Conservation (phyloP, 352 stramenopile species). For the Pythium sukuiense region DNA sequence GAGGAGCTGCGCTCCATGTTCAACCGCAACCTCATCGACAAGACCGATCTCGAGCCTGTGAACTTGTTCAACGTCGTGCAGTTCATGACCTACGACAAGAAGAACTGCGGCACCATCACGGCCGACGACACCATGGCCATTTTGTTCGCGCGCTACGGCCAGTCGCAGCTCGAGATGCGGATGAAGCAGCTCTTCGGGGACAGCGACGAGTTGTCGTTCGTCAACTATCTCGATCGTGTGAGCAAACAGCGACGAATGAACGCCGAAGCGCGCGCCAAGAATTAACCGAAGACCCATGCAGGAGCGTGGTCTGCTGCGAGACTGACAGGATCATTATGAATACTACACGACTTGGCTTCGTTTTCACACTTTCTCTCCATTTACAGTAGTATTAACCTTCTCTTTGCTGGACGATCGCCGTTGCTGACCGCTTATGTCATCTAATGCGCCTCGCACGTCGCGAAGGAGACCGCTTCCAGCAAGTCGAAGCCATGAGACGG, state of each 20-base stretch:
- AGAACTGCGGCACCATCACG: constrained; percentile 93
- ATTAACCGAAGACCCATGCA: constrained; percentile 20
- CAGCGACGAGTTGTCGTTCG: constrained; percentile 77
- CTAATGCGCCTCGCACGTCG: constrained; percentile 19
- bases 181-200: constrained; percentile 92
- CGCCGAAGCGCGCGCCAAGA: constrained; percentile 50
- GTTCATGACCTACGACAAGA: constrained; percentile 98
- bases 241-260: constrained; percentile 72
- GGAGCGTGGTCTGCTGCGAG: no score
- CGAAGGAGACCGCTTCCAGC: constrained; percentile 1
- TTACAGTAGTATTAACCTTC: constrained; percentile 28
- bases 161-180: constrained; percentile 87
- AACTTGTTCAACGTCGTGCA: constrained; percentile 97
- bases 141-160: constrained; percentile 92
- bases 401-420: constrained; percentile 8
- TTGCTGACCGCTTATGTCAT: constrained; percentile 8
- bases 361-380: constrained; percentile 24
- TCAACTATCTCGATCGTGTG: constrained; percentile 78
- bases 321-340: no score
- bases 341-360: not conserved
- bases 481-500: constrained; percentile 20
- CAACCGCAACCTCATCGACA: constrained; percentile 95
- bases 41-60: constrained; percentile 93
- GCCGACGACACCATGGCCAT: constrained; percentile 99
- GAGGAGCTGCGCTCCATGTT: constrained; percentile 97